A percentile compares a stretch with the other conserved stretches of the same genome.
Evolutionary conservation across 2,329 filamentous ascomycete species (phyloP).

Genomic region (Cladosporium sp.): DNA sequence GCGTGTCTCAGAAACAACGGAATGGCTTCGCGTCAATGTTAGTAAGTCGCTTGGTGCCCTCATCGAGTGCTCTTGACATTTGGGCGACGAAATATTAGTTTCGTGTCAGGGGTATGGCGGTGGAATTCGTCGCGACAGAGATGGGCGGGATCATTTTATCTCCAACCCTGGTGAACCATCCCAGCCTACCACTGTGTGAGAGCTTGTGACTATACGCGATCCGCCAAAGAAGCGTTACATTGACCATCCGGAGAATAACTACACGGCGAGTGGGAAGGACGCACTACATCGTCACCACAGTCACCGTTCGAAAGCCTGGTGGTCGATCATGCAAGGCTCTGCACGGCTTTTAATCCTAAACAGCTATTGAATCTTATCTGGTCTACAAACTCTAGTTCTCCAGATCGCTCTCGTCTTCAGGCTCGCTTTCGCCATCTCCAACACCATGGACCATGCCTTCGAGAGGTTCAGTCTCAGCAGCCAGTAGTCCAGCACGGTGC

Average conservation of each 20-base stretch:
- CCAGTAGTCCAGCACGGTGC: conserved; percentile 52
- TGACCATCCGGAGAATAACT: background rate
- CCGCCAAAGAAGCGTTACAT: too few relatives aligned
- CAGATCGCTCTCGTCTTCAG: conserved; percentile 14
- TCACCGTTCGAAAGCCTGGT: background rate
- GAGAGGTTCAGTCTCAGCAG: conserved; percentile 52
- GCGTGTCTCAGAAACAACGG: background rate
- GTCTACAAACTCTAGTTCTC: background rate
- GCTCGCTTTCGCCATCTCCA: conserved; percentile 26
- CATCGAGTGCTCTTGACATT: background rate
- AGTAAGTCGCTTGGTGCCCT: too few relatives aligned
- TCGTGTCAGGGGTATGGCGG: too few relatives aligned
- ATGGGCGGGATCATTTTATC: too few relatives aligned
- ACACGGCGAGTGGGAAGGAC: background rate
- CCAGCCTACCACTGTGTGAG: too few relatives aligned
- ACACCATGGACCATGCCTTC: conserved; percentile 52
- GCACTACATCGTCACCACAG: background rate
- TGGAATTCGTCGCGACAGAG: too few relatives aligned
- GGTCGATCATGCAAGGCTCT: background rate
- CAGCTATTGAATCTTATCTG: background rate
- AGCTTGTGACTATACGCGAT: too few relatives aligned
- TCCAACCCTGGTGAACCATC: too few relatives aligned
- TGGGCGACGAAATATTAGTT: background rate
- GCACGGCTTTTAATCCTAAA: too few relatives aligned
- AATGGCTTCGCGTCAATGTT: background rate